phyloP scores from a whole-genome alignment of 2,329 filamentous ascomycete genomes.

The Knufia fluminis region DNA sequence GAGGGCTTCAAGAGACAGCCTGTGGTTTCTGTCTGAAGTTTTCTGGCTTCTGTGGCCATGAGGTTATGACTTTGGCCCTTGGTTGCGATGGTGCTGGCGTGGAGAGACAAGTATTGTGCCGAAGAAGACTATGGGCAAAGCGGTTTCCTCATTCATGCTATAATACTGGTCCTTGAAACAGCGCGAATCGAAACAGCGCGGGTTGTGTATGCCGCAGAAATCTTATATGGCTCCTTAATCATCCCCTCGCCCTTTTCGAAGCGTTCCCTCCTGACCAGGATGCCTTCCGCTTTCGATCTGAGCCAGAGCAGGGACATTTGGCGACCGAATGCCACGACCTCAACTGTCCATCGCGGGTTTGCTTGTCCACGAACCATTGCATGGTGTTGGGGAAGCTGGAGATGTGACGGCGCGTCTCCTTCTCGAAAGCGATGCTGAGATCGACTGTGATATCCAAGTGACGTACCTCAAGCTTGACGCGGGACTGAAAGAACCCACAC shows the following conservation, averaged over 20 bases:
- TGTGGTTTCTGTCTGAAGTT: not conserved
- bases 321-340: not conserved
- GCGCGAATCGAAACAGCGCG: too few relatives aligned
- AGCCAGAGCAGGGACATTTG: not conserved
- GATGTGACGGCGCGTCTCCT: not conserved
- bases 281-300: not conserved
- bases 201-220: too few relatives aligned
- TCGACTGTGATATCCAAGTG: conserved; percentile 14
- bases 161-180: too few relatives aligned
- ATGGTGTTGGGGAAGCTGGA: conserved; percentile 9
- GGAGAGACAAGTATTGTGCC: not conserved
- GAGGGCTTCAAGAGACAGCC: too few relatives aligned
- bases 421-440: not conserved
- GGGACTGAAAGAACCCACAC: conserved; percentile 20
- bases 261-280: not conserved
- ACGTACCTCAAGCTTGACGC: conserved; percentile 12
- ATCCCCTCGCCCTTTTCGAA: not conserved
- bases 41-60: not conserved
- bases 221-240: too few relatives aligned
- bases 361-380: conserved; percentile 6
- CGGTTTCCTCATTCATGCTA: not conserved
- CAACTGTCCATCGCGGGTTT: not conserved
- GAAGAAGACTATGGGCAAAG: conserved; percentile 1
- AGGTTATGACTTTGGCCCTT: too few relatives aligned
- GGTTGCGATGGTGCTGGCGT: conserved; percentile 1